These are phyloP conservation scores for Plantago elongata DNA, from an alignment of 257 asterid species.

Conservation along the genomic window DNA sequence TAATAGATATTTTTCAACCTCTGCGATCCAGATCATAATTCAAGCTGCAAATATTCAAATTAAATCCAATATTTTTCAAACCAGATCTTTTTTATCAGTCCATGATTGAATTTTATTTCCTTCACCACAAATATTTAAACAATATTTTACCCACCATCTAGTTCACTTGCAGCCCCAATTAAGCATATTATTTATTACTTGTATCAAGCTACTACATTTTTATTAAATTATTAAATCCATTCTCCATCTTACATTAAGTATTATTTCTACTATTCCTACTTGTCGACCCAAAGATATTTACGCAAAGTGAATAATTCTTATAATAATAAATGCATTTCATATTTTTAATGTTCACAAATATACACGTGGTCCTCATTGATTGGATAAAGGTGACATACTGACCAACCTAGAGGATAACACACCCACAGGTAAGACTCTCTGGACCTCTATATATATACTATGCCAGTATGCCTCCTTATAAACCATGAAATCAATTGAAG, in stretches of 20 bases:
- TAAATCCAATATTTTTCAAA: too few relatives aligned
- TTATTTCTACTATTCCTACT: too few relatives aligned
- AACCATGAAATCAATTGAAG: not conserved
- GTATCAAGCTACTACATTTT: too few relatives aligned
- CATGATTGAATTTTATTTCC: not conserved
- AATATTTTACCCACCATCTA: not conserved
- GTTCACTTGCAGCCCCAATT: too few relatives aligned
- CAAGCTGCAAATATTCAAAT: too few relatives aligned
- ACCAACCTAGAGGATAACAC: constrained; percentile 10
- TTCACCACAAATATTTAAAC: not conserved
- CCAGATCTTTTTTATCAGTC: not conserved
- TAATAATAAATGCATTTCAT: not conserved
- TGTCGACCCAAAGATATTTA: constrained; percentile 26
- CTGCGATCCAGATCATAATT: too few relatives aligned
- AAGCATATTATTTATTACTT: too few relatives aligned
- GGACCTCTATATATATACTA: constrained; percentile 17
- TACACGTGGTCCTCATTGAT: constrained; percentile 29
- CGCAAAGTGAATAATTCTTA: not conserved
- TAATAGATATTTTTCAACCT: too few relatives aligned
- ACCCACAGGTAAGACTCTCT: not conserved
- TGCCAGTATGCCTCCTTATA: not conserved
- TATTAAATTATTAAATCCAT: too few relatives aligned
- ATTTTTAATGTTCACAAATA: constrained; percentile 23
- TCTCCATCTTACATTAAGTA: too few relatives aligned
- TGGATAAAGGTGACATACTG: constrained; percentile 21